Conservation (phyloP, 441 rosid genomes). For the Omphalea diandra region DNA sequence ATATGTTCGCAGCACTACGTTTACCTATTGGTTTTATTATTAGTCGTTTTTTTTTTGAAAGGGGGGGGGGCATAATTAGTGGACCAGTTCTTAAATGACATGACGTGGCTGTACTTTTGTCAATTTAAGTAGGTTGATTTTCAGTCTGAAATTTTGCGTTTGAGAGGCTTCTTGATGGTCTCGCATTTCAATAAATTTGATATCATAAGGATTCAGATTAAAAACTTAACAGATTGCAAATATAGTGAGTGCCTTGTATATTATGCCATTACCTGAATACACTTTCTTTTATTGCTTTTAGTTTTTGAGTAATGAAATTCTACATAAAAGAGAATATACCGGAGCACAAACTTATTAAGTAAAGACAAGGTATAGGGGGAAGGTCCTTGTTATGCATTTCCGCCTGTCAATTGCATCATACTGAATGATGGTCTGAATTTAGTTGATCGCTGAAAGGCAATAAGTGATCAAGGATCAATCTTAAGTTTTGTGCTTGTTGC, state of each 20-base stretch:
- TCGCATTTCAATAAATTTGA: not conserved
- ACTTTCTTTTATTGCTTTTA: not conserved
- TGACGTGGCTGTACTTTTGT: not conserved
- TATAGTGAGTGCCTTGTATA: not conserved
- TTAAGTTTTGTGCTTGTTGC: not conserved
- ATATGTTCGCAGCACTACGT: conserved; percentile 15
- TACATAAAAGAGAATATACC: not conserved
- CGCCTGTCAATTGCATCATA: not conserved
- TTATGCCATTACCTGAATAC: not conserved
- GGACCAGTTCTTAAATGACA: conserved; percentile 11
- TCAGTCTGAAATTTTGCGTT: not conserved
- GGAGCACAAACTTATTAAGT: not conserved
- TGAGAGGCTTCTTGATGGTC: not conserved
- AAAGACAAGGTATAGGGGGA: not conserved
- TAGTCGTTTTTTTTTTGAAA: no score
- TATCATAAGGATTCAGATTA: no score
- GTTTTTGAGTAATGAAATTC: not conserved
- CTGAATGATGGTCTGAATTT: not conserved
- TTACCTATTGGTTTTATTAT: not conserved
- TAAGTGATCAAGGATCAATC: not conserved
- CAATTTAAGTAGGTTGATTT: not conserved
- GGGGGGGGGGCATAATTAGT: conserved; percentile 8
- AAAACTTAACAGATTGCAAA: not conserved
- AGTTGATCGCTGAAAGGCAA: not conserved
- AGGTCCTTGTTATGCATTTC: not conserved